Conservation (phyloP, 257 asterid genomes). For the Misopates orontium region DNA sequence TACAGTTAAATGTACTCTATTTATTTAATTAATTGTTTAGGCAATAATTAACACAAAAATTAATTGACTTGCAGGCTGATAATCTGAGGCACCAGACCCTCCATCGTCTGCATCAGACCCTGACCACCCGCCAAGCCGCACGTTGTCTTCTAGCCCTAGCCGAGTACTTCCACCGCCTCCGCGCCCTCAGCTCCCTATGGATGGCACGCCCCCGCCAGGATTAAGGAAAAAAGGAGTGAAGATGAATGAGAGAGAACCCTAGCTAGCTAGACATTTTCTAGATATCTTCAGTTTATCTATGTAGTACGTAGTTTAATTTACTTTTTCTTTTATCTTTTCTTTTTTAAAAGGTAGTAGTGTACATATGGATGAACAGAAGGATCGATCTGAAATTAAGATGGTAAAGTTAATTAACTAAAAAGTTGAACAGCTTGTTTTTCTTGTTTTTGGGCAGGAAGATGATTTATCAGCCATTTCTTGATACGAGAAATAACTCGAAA, state of each 20-base stretch:
- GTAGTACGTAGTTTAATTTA: conserved; percentile 28
- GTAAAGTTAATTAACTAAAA: conserved; percentile 32
- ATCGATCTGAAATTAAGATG: conserved; percentile 26
- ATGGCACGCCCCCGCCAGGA: conserved; percentile 63
- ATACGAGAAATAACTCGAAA: too few relatives aligned
- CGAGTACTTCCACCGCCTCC: conserved; percentile 84
- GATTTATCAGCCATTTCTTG: neutral
- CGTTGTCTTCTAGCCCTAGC: conserved; percentile 70
- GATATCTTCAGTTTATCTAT: conserved; percentile 17
- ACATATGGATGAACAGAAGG: conserved; percentile 27
- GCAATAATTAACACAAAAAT: too few relatives aligned
- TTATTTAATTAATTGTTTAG: neutral
- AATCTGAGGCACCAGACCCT: conserved; percentile 69
- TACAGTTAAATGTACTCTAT: conserved; percentile 8
- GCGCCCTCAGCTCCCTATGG: conserved; percentile 88
- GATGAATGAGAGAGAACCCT: neutral
- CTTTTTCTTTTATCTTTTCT: neutral
- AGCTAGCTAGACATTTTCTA: conserved; percentile 19
- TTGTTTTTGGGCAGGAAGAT: neutral
- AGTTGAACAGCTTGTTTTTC: neutral
- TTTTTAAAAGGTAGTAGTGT: conserved; percentile 31
- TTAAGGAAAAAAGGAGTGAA: conserved; percentile 3
- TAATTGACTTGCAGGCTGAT: conserved; percentile 58
- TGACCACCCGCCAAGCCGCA: conserved; percentile 69
- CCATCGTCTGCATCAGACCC: conserved; percentile 64